phyloP scores from a whole-genome alignment of 2,329 filamentous ascomycete genomes.

The Xylariaceae sp. region DNA sequence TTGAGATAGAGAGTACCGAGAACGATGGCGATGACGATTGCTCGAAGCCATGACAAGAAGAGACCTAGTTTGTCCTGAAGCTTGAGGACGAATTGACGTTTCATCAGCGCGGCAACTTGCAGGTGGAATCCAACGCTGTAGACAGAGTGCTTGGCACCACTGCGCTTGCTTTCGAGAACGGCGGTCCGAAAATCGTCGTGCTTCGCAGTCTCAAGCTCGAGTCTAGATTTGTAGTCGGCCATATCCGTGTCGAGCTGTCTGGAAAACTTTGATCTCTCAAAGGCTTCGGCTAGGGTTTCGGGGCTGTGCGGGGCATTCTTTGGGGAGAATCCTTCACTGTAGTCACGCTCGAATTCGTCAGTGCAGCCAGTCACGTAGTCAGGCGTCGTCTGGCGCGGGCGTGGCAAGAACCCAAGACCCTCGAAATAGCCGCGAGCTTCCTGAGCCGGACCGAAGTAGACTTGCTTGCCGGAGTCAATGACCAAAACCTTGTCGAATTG shows the following conservation, averaged over 20 bases:
- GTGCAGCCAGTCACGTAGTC: constrained; percentile 82
- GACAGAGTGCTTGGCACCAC: constrained; percentile 68
- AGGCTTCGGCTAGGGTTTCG: constrained; percentile 64
- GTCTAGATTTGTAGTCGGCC: constrained; percentile 59
- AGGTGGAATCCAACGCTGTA: constrained; percentile 81
- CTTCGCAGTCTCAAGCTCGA: constrained; percentile 61
- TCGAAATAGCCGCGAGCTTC: constrained; percentile 74
- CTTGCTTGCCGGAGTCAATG: constrained; percentile 70
- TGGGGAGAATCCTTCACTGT: constrained; percentile 61
- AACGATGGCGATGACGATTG: constrained; percentile 71
- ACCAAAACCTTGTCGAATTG: constrained; percentile 83
- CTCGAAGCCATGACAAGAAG: constrained; percentile 63
- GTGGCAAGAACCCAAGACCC: constrained; percentile 67
- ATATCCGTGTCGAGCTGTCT: constrained; percentile 61
- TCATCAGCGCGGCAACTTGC: constrained; percentile 79
- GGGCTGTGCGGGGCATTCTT: constrained; percentile 66
- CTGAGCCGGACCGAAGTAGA: constrained; percentile 67
- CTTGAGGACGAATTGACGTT: constrained; percentile 80
- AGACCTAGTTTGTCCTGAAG: constrained; percentile 82
- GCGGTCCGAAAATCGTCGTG: constrained; percentile 75
- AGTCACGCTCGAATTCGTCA: constrained; percentile 78
- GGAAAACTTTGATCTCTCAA: constrained; percentile 59
- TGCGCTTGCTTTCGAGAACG: constrained; percentile 74
- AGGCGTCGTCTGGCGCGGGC: constrained; percentile 73
- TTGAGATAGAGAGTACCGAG: constrained; percentile 76